Evolutionary conservation across 2,329 filamentous ascomycete genomes (phyloP).

Genomic region (Penicillium concentricum): DNA sequence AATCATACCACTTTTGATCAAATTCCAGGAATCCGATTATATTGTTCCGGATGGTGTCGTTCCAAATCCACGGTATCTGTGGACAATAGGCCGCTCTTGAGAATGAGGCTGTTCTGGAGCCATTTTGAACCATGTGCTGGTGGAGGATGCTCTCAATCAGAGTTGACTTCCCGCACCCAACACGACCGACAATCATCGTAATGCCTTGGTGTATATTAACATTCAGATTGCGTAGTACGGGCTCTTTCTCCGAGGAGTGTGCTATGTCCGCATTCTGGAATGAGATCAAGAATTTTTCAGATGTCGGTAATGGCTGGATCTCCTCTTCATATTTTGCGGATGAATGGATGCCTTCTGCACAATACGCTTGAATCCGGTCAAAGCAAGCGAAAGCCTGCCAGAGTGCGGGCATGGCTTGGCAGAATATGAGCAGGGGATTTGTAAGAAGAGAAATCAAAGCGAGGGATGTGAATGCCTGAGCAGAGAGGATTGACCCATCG

Average conservation of each 20-base stretch:
- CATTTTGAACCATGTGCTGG: not conserved
- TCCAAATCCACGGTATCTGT: not conserved
- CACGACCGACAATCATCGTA: not conserved
- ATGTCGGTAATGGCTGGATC: not conserved
- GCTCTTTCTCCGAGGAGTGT: not conserved
- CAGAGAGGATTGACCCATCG: constrained; percentile 1
- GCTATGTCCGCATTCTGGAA: not conserved
- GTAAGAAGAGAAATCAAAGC: constrained; percentile 26
- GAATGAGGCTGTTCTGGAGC: not conserved
- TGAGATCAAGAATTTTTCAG: not conserved
- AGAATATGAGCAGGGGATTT: constrained; percentile 16
- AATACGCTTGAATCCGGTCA: constrained; percentile 17
- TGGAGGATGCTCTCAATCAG: not conserved
- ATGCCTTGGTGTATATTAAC: not conserved
- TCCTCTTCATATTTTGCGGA: not conserved
- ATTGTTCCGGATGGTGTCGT: not conserved
- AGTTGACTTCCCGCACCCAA: not conserved
- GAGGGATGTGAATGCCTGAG: constrained; percentile 22
- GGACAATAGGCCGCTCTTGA: constrained; percentile 35
- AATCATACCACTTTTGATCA: constrained; percentile 21
- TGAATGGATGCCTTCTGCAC: not conserved
- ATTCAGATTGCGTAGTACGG: not conserved
- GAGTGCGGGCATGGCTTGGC: constrained; percentile 18
- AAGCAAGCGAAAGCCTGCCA: constrained; percentile 16
- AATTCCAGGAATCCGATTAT: constrained; percentile 54